Evolutionary conservation across 2,329 filamentous ascomycete species (phyloP).

Genomic region (Colletotrichum sojae): DNA sequence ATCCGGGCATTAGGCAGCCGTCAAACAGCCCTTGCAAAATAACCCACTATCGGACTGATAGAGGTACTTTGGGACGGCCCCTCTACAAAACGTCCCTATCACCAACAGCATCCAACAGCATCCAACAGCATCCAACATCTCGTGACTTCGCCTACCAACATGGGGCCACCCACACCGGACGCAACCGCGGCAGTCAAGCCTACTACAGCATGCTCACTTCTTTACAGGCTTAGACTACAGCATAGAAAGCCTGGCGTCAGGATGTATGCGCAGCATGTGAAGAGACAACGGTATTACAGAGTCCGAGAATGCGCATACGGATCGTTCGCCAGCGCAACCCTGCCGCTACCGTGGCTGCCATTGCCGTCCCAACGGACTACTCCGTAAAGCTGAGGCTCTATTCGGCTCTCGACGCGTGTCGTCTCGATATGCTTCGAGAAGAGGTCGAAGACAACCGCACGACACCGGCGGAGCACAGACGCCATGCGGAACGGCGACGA

Average conservation of each 20-base stretch:
- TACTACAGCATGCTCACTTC: too few species aligned
- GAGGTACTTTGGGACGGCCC: background rate
- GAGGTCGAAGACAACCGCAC: background rate
- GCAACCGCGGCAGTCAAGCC: too few species aligned
- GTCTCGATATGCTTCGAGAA: conserved; percentile 30
- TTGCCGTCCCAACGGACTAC: conserved; percentile 15
- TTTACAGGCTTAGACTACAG: too few species aligned
- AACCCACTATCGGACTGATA: background rate
- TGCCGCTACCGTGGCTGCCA: conserved; percentile 18
- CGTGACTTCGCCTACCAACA: background rate
- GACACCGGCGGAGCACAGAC: conserved; percentile 8
- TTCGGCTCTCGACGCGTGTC: background rate
- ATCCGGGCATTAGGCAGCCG: conserved; percentile 21
- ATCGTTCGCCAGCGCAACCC: conserved; percentile 9
- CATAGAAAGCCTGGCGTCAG: background rate
- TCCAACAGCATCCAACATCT: background rate
- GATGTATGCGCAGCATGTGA: background rate
- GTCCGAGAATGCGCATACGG: background rate
- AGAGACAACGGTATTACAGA: background rate
- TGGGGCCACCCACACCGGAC: too few species aligned
- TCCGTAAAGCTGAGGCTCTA: conserved; percentile 24
- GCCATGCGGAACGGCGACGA: background rate
- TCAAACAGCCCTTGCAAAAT: background rate
- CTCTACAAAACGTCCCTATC: background rate
- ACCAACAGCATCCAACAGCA: background rate